Evolutionary conservation across 169 alveolate species (phyloP), one percentile per base, ranked within the genome.

Genomic region (Ichthyophthirius multifiliis): DNA sequence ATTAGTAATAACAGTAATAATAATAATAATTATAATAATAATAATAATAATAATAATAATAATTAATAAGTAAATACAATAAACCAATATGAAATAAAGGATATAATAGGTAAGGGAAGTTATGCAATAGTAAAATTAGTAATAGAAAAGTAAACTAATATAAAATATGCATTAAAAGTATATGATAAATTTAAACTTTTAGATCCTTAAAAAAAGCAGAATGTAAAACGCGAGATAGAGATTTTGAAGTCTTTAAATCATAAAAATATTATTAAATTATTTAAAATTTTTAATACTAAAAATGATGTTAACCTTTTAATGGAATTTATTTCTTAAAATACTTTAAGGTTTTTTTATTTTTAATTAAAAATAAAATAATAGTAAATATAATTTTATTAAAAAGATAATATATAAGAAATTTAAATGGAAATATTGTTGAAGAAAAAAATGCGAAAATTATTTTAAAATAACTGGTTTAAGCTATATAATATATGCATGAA

Each of bases 191-290:
- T 64, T 30, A 87, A 87, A 87, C 55, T 87, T 34, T 76, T 80
- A 35, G 95, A 91, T 67, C 74, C 80, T 18, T 39, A 89, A 4
- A 85, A 88, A 76, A 85, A 86, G 80, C 84, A 75, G 44, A 82
- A 89, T 43, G 92, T 91, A 23, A 76, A 80, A 20, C 71, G 94
- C 62, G 95, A 91, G 77, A 88, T 91, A n/a, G 85, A 81, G 18
- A 55, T 90, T 9, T n/a, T 87, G 55, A 84, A 90, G 83, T 81
- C 86, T 62, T 71, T 90, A n/a, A 87, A 85, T 13, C 92, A 90
- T 76, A 67, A 47, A 83, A 83, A 87, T 74, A 87, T 90, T 16
- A 84, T 84, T 1, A 82, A 75, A 45, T 75, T 87, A 67, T 77
- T 63, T 31, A 88, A 86, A 43, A 92, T 85, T 43, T 78, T 90